These are phyloP conservation scores for Corymbia maculata DNA, from an alignment of 345 rosid genomes.

Conservation along the genomic window DNA sequence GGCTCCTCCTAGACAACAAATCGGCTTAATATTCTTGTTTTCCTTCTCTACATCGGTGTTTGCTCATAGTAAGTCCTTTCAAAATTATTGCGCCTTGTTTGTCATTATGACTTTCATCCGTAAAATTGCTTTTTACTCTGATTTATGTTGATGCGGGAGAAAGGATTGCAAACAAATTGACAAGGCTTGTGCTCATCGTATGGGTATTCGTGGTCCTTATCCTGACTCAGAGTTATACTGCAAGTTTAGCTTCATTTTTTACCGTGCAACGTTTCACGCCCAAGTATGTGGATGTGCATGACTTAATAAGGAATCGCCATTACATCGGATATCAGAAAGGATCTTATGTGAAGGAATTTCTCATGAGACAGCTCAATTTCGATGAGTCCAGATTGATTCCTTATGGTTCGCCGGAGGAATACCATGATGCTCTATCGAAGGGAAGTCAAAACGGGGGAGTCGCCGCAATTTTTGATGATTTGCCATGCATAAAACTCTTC, in stretches of 20 bases:
- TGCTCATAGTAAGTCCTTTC: slow-evolving; percentile 19
- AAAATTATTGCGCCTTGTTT: slow-evolving; percentile 30
- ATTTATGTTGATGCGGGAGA: slow-evolving; percentile 25
- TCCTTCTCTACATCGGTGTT: too few species aligned
- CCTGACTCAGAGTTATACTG: slow-evolving; percentile 65
- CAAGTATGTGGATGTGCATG: slow-evolving; percentile 17
- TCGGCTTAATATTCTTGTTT: slow-evolving; percentile 41
- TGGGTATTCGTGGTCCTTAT: slow-evolving; percentile 76
- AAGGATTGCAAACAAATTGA: slow-evolving; percentile 39
- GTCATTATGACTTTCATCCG: not conserved
- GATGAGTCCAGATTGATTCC: not conserved
- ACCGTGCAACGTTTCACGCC: slow-evolving; percentile 51
- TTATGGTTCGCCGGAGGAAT: slow-evolving; percentile 10
- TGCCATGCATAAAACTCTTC: not conserved
- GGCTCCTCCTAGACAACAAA: slow-evolving; percentile 37
- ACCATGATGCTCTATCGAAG: slow-evolving; percentile 12
- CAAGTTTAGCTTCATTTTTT: slow-evolving; percentile 49
- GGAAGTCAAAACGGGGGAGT: slow-evolving; percentile 25
- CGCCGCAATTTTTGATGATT: not conserved
- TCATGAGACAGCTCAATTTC: slow-evolving; percentile 14
- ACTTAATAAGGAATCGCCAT: slow-evolving; percentile 24
- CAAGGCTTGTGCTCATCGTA: slow-evolving; percentile 31
- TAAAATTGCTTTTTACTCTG: not conserved
- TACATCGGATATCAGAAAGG: slow-evolving; percentile 25
- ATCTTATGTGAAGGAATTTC: slow-evolving; percentile 24